Percentiles rank a stretch among this genome's conserved stretches.
phyloP scores from a whole-genome alignment of 1,139 yeast genomes.

The Starmera stellimalicola region DNA sequence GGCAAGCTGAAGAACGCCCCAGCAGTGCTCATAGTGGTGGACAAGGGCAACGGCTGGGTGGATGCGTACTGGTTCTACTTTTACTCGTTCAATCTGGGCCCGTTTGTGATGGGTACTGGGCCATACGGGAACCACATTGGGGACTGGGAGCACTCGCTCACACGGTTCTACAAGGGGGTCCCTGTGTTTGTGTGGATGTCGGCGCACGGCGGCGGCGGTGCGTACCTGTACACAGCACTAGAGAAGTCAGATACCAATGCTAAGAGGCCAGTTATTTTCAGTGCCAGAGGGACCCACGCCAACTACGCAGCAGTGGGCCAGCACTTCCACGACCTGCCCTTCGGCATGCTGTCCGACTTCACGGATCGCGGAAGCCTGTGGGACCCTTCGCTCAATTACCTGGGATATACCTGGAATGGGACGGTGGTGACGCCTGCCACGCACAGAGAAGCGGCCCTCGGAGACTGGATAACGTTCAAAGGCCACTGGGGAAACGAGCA shows the following conservation, averaged over 20 bases:
- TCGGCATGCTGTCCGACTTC: conserved; percentile 77
- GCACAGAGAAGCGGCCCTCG: conserved; percentile 36
- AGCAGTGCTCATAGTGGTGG: conserved; percentile 72
- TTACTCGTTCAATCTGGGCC: conserved; percentile 89
- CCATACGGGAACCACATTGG: conserved; percentile 97
- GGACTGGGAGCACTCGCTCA: conserved; percentile 95
- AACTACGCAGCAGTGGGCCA: conserved; percentile 95
- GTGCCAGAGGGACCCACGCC: conserved; percentile 96
- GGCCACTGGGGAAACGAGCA: conserved; percentile 93
- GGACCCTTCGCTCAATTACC: conserved; percentile 79
- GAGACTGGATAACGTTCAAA: conserved; percentile 68
- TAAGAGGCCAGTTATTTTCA: conserved; percentile 64
- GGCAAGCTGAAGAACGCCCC: conserved; percentile 75
- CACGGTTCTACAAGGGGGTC: conserved; percentile 69
- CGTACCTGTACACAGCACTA: conserved; percentile 64
- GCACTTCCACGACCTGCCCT: conserved; percentile 88
- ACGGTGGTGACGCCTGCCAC: conserved; percentile 22
- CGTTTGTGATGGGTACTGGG: conserved; percentile 94
- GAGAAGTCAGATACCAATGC: conserved; percentile 49
- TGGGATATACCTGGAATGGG: conserved; percentile 77
- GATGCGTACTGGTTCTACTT: conserved; percentile 97
- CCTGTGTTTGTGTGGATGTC: conserved; percentile 97
- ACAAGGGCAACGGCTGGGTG: conserved; percentile 81
- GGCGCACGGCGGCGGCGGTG: conserved; percentile 97
- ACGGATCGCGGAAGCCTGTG: conserved; percentile 93